Conservation (phyloP, 202 grass and related monocot species). For the Zoysia matrella region DNA sequence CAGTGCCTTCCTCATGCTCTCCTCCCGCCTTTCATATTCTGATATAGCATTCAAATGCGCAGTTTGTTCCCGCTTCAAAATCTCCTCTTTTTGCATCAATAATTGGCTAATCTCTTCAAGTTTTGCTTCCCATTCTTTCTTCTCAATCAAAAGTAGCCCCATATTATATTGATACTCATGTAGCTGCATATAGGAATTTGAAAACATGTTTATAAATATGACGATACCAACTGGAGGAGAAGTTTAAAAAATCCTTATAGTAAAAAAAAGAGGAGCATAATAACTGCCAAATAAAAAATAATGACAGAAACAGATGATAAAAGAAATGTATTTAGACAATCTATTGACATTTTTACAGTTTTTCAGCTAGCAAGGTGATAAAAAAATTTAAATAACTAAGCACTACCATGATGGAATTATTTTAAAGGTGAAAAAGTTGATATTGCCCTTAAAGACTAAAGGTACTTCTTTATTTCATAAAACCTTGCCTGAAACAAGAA, state of each 20-base stretch:
- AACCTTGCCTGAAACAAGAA: not conserved
- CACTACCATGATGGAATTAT: not conserved
- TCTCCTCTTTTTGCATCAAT: constrained; percentile 70
- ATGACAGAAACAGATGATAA: not conserved
- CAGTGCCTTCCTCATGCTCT: constrained; percentile 65
- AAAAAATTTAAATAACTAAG: not conserved
- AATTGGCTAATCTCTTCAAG: constrained; percentile 67
- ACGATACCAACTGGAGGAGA: constrained; percentile 21
- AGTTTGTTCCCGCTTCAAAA: constrained; percentile 81
- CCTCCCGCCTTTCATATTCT: constrained; percentile 81
- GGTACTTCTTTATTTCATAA: not conserved
- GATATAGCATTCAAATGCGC: constrained; percentile 72
- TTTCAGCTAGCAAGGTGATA: not conserved
- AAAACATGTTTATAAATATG: constrained; percentile 29
- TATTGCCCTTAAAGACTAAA: not conserved
- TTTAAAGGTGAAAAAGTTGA: not conserved
- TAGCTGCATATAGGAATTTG: constrained; percentile 57
- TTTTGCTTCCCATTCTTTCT: constrained; percentile 84
- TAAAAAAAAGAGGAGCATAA: not conserved
- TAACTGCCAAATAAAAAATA: not conserved
- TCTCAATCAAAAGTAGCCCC: constrained; percentile 93
- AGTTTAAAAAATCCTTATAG: not conserved
- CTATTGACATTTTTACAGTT: not conserved
- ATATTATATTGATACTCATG: constrained; percentile 96
- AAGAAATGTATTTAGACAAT: not conserved